Evolutionary conservation across 257 asterid genomes (phyloP), one percentile per base, ranked within the genome.

Genomic region (Scutellaria baicalensis): DNA sequence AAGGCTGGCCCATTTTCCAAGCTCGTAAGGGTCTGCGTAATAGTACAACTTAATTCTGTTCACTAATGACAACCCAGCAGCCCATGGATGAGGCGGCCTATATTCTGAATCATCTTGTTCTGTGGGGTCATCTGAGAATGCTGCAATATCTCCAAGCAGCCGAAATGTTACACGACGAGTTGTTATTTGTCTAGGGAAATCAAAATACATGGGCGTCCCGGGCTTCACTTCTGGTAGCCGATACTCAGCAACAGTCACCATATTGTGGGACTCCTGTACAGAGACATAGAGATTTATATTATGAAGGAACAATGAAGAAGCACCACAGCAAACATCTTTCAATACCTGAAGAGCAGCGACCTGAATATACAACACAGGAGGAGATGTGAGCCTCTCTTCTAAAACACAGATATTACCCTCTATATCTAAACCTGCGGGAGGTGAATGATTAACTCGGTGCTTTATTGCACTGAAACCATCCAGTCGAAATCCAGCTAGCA

Each of bases 1-100:
- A 70, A 88, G 95, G 74, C 92, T 88, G 12, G 95, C 97, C 97
- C 97, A 93, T 81, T 93, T 93, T 9, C 96, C 98, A 1, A 93
- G 93, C 63, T 93, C 98, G 14, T 90, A 88, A 0, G 97, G 96
- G 70, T 89, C 97, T 0, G 89, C 96, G 64, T 90, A 87, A 72
- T 93, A 93, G 75, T 90, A 93, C 75, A 93, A 17, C 85, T 93
- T 93, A 55, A 93, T 57, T 79, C 85, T 90, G 77, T 89, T 90
- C 6, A 87, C 78, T 82, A 93, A 73, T 45, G 92, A 89, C 84
- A 93, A 68, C 14, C 97, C 97, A 42, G 93, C 70, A 20, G 97
- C 89, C 82, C 91, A 71, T 68, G 84, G 88, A 68, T 80, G 83
- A 71, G 72, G 64, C 63, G 72, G 64, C 63, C 76, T 78, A 39